These are phyloP conservation scores for Caryopteris hybrid DNA, from an alignment of 305 asterid species.

Conservation along the genomic window DNA sequence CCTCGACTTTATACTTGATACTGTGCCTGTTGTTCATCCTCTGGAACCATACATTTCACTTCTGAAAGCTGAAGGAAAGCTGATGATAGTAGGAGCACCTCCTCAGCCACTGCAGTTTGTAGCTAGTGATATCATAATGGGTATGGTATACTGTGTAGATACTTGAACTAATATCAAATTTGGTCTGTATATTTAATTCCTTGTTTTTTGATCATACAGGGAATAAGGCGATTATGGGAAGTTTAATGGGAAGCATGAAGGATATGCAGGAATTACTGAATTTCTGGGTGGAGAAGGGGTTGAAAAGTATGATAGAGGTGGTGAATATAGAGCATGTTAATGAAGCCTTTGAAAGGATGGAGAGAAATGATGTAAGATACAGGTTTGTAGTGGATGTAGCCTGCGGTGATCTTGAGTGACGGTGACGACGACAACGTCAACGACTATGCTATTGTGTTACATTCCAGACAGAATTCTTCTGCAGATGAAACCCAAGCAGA, in stretches of 20 bases:
- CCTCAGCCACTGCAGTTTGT: slow-evolving; percentile 32
- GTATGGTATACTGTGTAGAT: slow-evolving; percentile 1
- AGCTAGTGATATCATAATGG: slow-evolving; percentile 23
- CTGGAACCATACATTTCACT: slow-evolving; percentile 26
- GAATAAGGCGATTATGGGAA: slow-evolving; percentile 32
- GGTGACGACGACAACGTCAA: no score
- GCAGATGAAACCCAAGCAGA: no score
- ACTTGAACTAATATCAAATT: no score
- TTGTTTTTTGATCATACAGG: slow-evolving; percentile 12
- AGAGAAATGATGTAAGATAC: slow-evolving; percentile 42
- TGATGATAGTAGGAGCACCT: slow-evolving; percentile 33
- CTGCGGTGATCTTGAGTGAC: slow-evolving; percentile 21
- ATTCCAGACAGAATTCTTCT: no score
- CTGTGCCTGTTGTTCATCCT: slow-evolving; percentile 36
- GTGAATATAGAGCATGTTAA: slow-evolving; percentile 35
- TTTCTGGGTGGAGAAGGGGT: slow-evolving; percentile 33
- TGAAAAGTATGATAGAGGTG: slow-evolving; percentile 39
- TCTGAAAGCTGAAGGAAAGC: slow-evolving; percentile 37
- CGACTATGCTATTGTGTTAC: no score
- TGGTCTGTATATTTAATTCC: no score
- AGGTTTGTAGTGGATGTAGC: slow-evolving; percentile 45
- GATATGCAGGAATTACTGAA: slow-evolving; percentile 33
- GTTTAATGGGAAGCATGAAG: slow-evolving; percentile 40
- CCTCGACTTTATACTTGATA: slow-evolving; percentile 46
- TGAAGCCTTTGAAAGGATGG: slow-evolving; percentile 36